phyloP scores from a whole-genome alignment of 768 basidiomycete genomes.

The Symmetrospora coprosmae region DNA sequence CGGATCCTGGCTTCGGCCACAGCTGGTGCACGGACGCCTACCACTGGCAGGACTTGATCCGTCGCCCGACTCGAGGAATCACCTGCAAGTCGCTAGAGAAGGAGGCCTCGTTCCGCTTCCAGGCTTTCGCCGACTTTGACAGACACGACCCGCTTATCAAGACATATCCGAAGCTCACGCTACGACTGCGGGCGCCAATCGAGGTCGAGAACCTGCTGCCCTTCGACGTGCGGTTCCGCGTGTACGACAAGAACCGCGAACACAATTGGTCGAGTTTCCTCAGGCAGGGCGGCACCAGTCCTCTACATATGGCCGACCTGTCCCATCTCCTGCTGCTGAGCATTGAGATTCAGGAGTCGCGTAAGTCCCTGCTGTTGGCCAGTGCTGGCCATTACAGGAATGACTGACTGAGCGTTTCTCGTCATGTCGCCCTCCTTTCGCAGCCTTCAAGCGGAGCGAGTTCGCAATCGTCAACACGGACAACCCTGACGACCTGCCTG shows the following conservation, averaged over 20 bases:
- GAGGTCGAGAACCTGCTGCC: constrained; percentile 92
- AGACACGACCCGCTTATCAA: constrained; percentile 45
- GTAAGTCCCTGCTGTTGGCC: constrained; percentile 42
- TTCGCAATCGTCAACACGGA: constrained; percentile 96
- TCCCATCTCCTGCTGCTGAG: constrained; percentile 78
- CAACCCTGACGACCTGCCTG: constrained; percentile 71
- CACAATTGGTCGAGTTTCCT: constrained; percentile 91
- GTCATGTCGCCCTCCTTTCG: too few relatives aligned
- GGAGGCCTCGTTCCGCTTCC: constrained; percentile 87
- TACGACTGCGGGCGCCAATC: constrained; percentile 78
- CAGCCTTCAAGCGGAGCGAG: constrained; percentile 83
- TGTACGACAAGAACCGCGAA: constrained; percentile 86
- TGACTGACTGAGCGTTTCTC: too few relatives aligned
- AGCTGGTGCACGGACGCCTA: constrained; percentile 69
- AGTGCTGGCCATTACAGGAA: too few relatives aligned
- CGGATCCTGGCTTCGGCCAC: constrained; percentile 93
- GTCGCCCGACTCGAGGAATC: constrained; percentile 54
- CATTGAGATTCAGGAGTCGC: constrained; percentile 72
- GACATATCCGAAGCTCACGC: constrained; percentile 70
- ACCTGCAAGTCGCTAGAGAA: constrained; percentile 64
- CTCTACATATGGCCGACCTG: constrained; percentile 87
- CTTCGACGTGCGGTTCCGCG: constrained; percentile 85
- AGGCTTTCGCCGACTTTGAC: constrained; percentile 74
- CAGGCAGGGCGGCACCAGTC: constrained; percentile 83
- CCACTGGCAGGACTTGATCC: constrained; percentile 74